Evolutionary conservation across 2,329 filamentous ascomycete species (phyloP), one percentile per base, ranked within the genome.

Genomic region (Gremmenia infestans): DNA sequence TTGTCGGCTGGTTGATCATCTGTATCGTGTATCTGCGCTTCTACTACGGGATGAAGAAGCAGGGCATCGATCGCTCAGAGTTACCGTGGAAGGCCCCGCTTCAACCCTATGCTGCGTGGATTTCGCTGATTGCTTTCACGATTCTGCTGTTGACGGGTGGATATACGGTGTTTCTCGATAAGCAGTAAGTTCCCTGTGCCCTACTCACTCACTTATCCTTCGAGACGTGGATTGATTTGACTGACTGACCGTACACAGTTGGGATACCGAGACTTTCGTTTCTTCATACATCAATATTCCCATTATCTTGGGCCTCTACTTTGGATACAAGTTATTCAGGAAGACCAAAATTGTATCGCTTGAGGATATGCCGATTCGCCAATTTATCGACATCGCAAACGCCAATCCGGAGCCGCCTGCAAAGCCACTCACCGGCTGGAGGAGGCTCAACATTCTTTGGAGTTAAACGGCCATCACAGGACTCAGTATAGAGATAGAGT

Each of bases 211-310:
- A 23, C 42, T 23, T 9, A 45, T 9, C n/a, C 8, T 40, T 17
- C n/a, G 14, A 40, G n/a, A 17, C 2, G 37, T 11, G n/a, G 6
- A 25, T 25, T 6, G 25, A 25, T 25, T 9, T 6, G 14, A 39
- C 4, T 17, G 7, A 49, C 11, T 8, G 14, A 14, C 11, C n/a
- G 50, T 3, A 15, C 22, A 39, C 8, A 75, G 81, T 22, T 88
- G 81, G 78, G 77, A 75, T 15, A 75, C 75, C 0, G 74, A 75
- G 23, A 76, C 71, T 45, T 88, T 88, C 63, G 72, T 87, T 17
- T 84, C 83, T 0, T 77, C 81, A 0, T 88, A 88, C 62, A 78
- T 87, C 19, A 83, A 83, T 15, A 80, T 88, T 50, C 81, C 82
- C 0, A 78, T 85, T 28, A 86, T 87, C 63, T 61, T 80, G 5